Percentiles rank a stretch among this genome's conserved stretches.
phyloP scores from a whole-genome alignment of 2,329 filamentous ascomycete genomes.

The Ophiostoma angusticollis region DNA sequence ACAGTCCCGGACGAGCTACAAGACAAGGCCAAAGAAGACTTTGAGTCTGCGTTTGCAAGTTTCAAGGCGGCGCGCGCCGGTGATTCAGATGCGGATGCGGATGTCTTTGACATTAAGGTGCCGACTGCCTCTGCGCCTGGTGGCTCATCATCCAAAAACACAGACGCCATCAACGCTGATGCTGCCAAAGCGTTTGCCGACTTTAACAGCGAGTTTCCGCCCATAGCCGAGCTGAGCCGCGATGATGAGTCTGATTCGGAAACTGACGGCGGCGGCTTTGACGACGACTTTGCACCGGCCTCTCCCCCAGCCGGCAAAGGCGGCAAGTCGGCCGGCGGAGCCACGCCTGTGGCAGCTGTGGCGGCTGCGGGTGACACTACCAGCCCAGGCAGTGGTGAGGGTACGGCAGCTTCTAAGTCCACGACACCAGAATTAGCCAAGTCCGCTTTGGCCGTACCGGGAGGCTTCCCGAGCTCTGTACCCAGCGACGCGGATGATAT shows the following conservation, averaged over 20 bases:
- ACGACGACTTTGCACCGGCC: slow-evolving; percentile 82
- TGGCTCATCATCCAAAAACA: slow-evolving; percentile 23
- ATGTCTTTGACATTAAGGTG: slow-evolving; percentile 7
- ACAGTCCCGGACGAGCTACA: slow-evolving; percentile 31
- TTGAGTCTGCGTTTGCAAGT: slow-evolving; percentile 72
- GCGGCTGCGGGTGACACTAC: not conserved
- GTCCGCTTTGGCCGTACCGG: not conserved
- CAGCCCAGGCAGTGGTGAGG: not conserved
- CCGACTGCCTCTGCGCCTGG: not conserved
- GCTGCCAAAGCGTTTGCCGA: slow-evolving; percentile 31
- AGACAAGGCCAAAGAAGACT: slow-evolving; percentile 59
- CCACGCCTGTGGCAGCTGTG: not conserved
- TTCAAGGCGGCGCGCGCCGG: slow-evolving; percentile 38
- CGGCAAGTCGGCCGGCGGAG: slow-evolving; percentile 16
- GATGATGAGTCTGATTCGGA: slow-evolving; percentile 78
- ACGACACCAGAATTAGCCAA: slow-evolving; percentile 1
- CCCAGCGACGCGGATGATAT: slow-evolving; percentile 6
- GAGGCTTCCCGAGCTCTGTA: not conserved
- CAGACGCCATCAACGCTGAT: slow-evolving; percentile 23
- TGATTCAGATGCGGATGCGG: not conserved
- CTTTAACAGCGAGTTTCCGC: slow-evolving; percentile 76
- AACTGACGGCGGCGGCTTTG: slow-evolving; percentile 60
- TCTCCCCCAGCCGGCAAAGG: slow-evolving; percentile 26
- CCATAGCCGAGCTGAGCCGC: slow-evolving; percentile 72
- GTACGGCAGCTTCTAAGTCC: not conserved